Percentiles rank a stretch among this genome's conserved stretches.
Evolutionary conservation across 345 rosid species (phyloP).

Genomic region (Ceriops decandra): DNA sequence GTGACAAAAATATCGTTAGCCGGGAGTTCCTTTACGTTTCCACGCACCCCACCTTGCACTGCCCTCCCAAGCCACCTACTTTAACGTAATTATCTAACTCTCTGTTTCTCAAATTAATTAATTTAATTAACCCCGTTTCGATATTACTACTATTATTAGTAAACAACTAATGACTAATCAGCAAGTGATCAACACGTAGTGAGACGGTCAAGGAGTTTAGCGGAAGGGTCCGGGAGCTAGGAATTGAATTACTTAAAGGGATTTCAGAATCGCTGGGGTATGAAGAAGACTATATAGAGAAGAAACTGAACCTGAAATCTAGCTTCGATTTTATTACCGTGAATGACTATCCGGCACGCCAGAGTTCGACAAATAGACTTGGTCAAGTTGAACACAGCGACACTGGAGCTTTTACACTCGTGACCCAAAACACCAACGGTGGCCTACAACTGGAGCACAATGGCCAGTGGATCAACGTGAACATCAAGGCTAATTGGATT

Average conservation of each 20-base stretch:
- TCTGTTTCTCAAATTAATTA: not conserved
- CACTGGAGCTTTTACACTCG: not conserved
- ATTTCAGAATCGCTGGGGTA: constrained; percentile 6
- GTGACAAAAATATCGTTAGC: constrained; percentile 12
- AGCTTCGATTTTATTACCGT: constrained; percentile 7
- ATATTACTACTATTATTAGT: no score
- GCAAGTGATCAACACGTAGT: not conserved
- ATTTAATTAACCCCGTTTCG: not conserved
- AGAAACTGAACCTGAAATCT: constrained; percentile 1
- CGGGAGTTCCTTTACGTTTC: constrained; percentile 28
- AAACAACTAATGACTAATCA: no score
- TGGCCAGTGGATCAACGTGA: constrained; percentile 9
- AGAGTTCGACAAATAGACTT: constrained; percentile 1
- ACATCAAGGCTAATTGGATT: constrained; percentile 4
- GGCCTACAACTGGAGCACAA: constrained; percentile 10
- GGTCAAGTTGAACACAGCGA: constrained; percentile 11
- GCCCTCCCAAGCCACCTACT: constrained; percentile 21
- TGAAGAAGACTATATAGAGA: constrained; percentile 7
- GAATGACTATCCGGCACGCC: constrained; percentile 11
- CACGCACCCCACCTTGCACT: constrained; percentile 24
- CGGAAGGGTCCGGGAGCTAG: not conserved
- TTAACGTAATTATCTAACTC: constrained; percentile 13
- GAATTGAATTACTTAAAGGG: constrained; percentile 2
- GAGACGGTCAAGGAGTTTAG: constrained; percentile 1
- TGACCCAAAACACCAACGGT: constrained; percentile 8